Evolutionary conservation across 202 grass and related monocot species (phyloP).

Genomic region (Panicum virgatum): DNA sequence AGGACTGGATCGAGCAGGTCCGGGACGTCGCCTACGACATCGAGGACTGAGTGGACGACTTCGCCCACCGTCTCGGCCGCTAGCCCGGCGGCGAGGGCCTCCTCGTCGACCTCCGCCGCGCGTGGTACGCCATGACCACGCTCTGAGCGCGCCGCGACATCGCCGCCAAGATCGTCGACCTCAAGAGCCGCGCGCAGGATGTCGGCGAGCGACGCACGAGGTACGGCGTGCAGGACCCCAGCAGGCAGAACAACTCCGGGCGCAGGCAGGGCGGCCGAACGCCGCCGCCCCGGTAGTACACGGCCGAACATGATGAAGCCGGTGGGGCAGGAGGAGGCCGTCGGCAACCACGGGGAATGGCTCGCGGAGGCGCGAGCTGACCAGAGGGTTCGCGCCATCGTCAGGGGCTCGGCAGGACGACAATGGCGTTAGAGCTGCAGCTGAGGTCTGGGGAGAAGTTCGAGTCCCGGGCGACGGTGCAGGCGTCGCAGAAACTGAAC

Average conservation of each 20-base stretch:
- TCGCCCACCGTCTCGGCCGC: not conserved
- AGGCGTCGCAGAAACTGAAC: conserved; percentile 21
- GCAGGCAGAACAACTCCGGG: no score
- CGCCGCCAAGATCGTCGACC: conserved; percentile 1
- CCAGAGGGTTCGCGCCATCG: not conserved
- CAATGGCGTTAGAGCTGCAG: not conserved
- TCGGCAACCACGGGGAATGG: not conserved
- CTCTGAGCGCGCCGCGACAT: conserved; percentile 13
- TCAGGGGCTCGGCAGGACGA: conserved; percentile 27
- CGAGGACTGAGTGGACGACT: conserved; percentile 25
- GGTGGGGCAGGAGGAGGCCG: not conserved
- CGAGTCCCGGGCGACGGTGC: not conserved
- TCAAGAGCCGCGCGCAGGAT: conserved; percentile 8
- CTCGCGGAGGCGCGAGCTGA: not conserved
- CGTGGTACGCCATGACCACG: not conserved
- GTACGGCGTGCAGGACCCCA: conserved; percentile 25
- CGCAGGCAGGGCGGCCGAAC: no score
- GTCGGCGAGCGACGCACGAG: conserved; percentile 30
- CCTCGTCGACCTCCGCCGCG: not conserved
- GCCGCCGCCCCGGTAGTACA: no score
- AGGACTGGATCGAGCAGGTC: conserved; percentile 23
- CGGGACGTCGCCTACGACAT: conserved; percentile 29
- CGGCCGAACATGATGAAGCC: not conserved
- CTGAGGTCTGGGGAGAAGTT: conserved; percentile 4
- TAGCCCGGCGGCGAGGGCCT: not conserved